A percentile compares a stretch with the other conserved stretches of the same genome.
phyloP scores from a whole-genome alignment of 306 rosid species.

The Gleditsia sinensis region DNA sequence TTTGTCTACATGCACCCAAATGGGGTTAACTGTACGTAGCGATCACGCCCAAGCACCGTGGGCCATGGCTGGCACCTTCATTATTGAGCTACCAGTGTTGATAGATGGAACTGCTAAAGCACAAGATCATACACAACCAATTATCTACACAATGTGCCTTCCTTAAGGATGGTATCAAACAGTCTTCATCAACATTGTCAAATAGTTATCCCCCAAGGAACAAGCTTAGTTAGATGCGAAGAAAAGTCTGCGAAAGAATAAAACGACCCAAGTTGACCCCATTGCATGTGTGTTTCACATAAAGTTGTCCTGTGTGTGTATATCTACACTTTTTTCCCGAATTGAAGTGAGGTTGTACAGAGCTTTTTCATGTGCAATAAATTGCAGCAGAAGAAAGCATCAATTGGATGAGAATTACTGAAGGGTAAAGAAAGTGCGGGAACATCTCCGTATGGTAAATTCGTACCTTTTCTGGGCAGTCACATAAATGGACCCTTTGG shows the following conservation, averaged over 20 bases:
- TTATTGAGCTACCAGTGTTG: constrained; percentile 28
- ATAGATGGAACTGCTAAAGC: not conserved
- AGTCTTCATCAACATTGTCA: constrained; percentile 16
- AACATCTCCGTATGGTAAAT: constrained; percentile 26
- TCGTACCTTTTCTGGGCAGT: constrained; percentile 34
- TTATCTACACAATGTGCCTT: constrained; percentile 6
- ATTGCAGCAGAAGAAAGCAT: not conserved
- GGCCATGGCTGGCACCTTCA: constrained; percentile 36
- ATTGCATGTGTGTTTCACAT: not conserved
- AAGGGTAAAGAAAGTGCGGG: constrained; percentile 20
- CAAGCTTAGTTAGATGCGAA: not conserved
- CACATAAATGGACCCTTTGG: constrained; percentile 17
- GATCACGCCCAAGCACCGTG: constrained; percentile 24
- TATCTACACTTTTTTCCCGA: not conserved
- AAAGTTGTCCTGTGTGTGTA: not conserved
- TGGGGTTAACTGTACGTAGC: not conserved
- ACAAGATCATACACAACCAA: not conserved
- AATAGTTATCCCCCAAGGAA: constrained; percentile 5
- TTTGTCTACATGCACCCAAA: constrained; percentile 23
- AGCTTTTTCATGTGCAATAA: not conserved
- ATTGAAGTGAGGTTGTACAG: not conserved
- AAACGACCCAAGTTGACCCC: constrained; percentile 10
- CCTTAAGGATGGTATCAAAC: constrained; percentile 25
- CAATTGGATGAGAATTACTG: constrained; percentile 2
- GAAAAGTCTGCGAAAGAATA: not conserved